Percentiles rank a stretch among this genome's conserved stretches.
These are phyloP conservation scores for Scleromitrula shiraiana DNA, from an alignment of 2,329 filamentous ascomycete species.

Conservation along the genomic window DNA sequence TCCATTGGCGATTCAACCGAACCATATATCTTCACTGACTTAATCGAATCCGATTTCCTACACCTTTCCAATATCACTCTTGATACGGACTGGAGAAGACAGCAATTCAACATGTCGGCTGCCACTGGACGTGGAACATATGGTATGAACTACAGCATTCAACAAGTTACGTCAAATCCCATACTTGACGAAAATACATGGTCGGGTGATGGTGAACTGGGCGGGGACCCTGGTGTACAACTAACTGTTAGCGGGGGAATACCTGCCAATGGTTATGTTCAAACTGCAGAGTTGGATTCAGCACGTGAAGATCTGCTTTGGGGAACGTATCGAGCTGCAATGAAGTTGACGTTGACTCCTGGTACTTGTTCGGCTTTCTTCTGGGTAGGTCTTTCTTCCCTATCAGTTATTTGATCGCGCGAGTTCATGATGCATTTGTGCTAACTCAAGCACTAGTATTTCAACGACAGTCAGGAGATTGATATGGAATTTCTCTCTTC, in stretches of 20 bases:
- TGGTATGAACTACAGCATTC: constrained; percentile 50
- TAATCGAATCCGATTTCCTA: constrained; percentile 65
- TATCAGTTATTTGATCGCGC: neutral
- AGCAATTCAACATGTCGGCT: constrained; percentile 58
- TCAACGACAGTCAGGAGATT: constrained; percentile 72
- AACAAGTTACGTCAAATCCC: constrained; percentile 50
- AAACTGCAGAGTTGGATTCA: constrained; percentile 57
- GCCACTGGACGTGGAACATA: constrained; percentile 51
- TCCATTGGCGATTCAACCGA: constrained; percentile 34
- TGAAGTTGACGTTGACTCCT: constrained; percentile 43
- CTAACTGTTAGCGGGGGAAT: constrained; percentile 43
- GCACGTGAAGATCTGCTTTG: constrained; percentile 54
- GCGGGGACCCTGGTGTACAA: constrained; percentile 44
- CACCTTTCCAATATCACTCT: constrained; percentile 41
- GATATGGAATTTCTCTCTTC: constrained; percentile 71
- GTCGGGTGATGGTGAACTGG: constrained; percentile 37
- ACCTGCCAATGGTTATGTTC: constrained; percentile 44
- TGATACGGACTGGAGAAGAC: constrained; percentile 55
- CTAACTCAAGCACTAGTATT: constrained; percentile 45
- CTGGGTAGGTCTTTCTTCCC: constrained; percentile 47
- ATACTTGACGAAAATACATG: constrained; percentile 36
- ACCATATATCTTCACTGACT: constrained; percentile 54
- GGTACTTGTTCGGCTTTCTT: constrained; percentile 71
- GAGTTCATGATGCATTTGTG: too few species aligned
- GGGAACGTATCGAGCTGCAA: constrained; percentile 58